These are phyloP conservation scores for Ilyonectria destructans DNA, from an alignment of 2,329 filamentous ascomycete genomes.

Conservation along the genomic window DNA sequence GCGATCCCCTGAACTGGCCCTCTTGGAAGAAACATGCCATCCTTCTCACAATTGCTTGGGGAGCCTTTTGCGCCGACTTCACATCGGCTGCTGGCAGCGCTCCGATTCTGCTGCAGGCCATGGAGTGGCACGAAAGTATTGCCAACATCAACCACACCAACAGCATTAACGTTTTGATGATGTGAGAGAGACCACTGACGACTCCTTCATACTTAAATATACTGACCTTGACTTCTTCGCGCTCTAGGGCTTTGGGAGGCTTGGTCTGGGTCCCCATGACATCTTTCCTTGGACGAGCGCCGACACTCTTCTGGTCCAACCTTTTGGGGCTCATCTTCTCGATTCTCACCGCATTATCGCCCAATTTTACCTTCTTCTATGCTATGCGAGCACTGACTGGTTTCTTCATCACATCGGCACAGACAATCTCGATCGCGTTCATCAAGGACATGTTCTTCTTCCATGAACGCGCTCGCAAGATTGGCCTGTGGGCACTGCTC, in stretches of 20 bases:
- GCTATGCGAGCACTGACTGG: slow-evolving; percentile 47
- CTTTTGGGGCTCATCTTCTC: slow-evolving; percentile 39
- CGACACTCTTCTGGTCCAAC: slow-evolving; percentile 40
- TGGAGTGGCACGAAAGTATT: slow-evolving; percentile 33
- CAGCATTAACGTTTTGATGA: slow-evolving; percentile 41
- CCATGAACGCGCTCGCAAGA: slow-evolving; percentile 68
- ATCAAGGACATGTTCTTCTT: slow-evolving; percentile 75
- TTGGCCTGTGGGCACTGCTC: slow-evolving; percentile 64
- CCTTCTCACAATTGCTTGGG: slow-evolving; percentile 38
- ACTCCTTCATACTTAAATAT: background rate
- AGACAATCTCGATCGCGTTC: slow-evolving; percentile 65
- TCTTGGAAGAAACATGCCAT: slow-evolving; percentile 42
- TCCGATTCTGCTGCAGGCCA: slow-evolving; percentile 38
- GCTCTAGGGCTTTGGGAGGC: slow-evolving; percentile 33
- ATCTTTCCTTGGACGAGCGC: slow-evolving; percentile 39
- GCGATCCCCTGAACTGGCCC: slow-evolving; percentile 43
- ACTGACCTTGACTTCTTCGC: background rate
- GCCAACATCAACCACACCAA: slow-evolving; percentile 36
- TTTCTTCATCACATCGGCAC: slow-evolving; percentile 64
- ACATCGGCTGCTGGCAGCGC: slow-evolving; percentile 40
- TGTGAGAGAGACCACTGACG: slow-evolving; percentile 13
- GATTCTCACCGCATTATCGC: slow-evolving; percentile 26
- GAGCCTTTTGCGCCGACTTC: slow-evolving; percentile 41
- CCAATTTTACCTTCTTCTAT: slow-evolving; percentile 32
- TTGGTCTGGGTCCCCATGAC: slow-evolving; percentile 42